Percentiles rank a stretch among this genome's conserved stretches.
These are phyloP conservation scores for Auriscalpium vulgare DNA, from an alignment of 768 basidiomycete species.

Conservation along the genomic window DNA sequence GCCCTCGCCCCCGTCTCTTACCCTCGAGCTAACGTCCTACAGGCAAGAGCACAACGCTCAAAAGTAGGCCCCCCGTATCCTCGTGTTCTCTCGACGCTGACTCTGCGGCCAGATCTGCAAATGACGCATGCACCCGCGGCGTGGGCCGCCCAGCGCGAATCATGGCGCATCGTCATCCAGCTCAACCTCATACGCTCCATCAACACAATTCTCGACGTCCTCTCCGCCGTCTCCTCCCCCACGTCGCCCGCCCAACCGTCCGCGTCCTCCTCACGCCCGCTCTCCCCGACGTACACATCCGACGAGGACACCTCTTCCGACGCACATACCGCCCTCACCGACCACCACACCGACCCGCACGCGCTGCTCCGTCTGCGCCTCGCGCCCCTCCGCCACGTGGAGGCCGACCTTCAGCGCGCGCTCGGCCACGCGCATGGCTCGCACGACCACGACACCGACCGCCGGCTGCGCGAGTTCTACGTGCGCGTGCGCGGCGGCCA, in stretches of 20 bases:
- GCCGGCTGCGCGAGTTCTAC: slow-evolving; percentile 15
- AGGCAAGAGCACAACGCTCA: slow-evolving; percentile 35
- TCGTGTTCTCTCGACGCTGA: too few relatives aligned
- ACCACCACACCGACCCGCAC: slow-evolving; percentile 43
- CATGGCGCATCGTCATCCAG: slow-evolving; percentile 73
- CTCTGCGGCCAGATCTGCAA: slow-evolving; percentile 50
- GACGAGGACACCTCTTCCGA: neutral
- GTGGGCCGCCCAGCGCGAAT: slow-evolving; percentile 60
- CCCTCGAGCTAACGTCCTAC: neutral
- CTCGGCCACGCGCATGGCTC: slow-evolving; percentile 35
- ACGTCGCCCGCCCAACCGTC: neutral
- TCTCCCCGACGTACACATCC: neutral
- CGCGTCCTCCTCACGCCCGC: neutral
- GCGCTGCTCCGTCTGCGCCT: slow-evolving; percentile 42
- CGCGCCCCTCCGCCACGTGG: slow-evolving; percentile 52
- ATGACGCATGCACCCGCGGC: slow-evolving; percentile 55
- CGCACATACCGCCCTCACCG: slow-evolving; percentile 5
- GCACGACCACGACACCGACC: slow-evolving; percentile 1
- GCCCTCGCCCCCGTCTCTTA: neutral
- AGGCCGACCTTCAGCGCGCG: slow-evolving; percentile 52
- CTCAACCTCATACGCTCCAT: slow-evolving; percentile 73
- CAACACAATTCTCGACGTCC: slow-evolving; percentile 52
- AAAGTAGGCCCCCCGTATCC: slow-evolving; percentile 21
- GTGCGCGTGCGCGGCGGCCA: slow-evolving; percentile 7
- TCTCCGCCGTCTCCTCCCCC: slow-evolving; percentile 36